Evolutionary conservation across 176 grass and related monocot species (phyloP), one percentile per base, ranked within the genome.

Genomic region (Cenchrus americanus): DNA sequence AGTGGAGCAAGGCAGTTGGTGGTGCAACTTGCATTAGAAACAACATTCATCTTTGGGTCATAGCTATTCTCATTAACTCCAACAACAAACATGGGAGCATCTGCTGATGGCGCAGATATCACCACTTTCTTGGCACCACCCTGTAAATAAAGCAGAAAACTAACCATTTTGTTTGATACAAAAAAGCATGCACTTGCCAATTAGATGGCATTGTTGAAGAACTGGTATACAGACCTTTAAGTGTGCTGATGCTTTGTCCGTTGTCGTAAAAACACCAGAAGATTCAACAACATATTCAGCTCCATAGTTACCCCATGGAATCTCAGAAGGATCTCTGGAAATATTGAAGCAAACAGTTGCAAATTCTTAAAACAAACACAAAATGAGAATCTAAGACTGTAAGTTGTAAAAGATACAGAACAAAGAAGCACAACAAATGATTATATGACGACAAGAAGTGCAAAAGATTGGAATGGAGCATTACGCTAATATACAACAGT

Each of bases 31-130:
- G 93, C 96, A 78, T 98, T 98, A 69, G 96, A 98, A 84, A 98
- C 96, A 70, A 98, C 91, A 83, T 98, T 80, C 96, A 95, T 98
- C 75, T 82, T 92, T 46, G 96, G 63, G 22, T 93, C 85, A 37
- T 98, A 98, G 14, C 65, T 92, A 5, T 90, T 91, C 77, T 98
- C 96, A 69, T 98, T 98, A 49, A 98, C 96, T 71, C 96, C 96
- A 87, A 98, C 83, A n/a, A 98, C 96, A 90, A 98, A 98, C 96
- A 98, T 98, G 73, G 96, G 96, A 68, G 96, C 96, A 93, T 95
- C 93, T 83, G 80, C 93, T 60, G 96, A 95, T 61, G 96, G 96
- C 69, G 96, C 96, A 80, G 93, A 98, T 92, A 98, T 98, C 55
- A 98, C 91, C 34, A 98, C 96, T 90, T 98, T 98, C 80, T 98